phyloP scores from a whole-genome alignment of 176 grass and related monocot species.

The Bothriochloa decipiens region DNA sequence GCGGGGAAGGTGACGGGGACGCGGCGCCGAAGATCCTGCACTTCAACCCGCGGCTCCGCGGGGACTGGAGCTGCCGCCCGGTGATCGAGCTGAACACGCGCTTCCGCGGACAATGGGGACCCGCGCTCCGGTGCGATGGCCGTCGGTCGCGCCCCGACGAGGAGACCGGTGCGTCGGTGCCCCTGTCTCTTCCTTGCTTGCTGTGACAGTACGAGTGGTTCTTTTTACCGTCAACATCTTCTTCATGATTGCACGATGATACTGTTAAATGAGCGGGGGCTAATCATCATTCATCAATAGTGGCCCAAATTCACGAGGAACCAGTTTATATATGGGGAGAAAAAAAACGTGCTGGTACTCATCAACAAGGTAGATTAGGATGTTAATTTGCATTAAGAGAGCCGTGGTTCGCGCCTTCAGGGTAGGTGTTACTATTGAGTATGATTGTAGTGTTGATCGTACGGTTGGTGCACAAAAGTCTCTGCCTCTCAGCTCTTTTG shows the following conservation, averaged over 20 bases:
- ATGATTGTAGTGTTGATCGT: constrained; percentile 24
- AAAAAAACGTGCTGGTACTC: constrained; percentile 11
- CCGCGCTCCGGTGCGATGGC: constrained; percentile 80
- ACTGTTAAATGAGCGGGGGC: too few relatives aligned
- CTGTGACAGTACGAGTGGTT: neutral
- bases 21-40: constrained; percentile 73
- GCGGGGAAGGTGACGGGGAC: constrained; percentile 61
- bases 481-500: neutral
- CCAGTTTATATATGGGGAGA: neutral
- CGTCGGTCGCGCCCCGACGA: constrained; percentile 49
- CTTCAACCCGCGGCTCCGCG: constrained; percentile 78
- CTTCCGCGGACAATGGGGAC: constrained; percentile 88
- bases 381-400: constrained; percentile 41
- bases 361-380: constrained; percentile 13
- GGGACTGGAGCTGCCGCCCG: constrained; percentile 76
- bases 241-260: constrained; percentile 8
- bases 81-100: constrained; percentile 90
- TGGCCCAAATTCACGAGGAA: neutral
- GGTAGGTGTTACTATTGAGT: constrained; percentile 29
- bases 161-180: constrained; percentile 60
- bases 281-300: too few relatives aligned
- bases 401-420: neutral
- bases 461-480: constrained; percentile 44
- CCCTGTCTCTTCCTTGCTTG: neutral
- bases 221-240: neutral